Evolutionary conservation across 2,329 filamentous ascomycete species (phyloP), one percentile per base, ranked within the genome.

Genomic region (Diaporthe citrichinensis): DNA sequence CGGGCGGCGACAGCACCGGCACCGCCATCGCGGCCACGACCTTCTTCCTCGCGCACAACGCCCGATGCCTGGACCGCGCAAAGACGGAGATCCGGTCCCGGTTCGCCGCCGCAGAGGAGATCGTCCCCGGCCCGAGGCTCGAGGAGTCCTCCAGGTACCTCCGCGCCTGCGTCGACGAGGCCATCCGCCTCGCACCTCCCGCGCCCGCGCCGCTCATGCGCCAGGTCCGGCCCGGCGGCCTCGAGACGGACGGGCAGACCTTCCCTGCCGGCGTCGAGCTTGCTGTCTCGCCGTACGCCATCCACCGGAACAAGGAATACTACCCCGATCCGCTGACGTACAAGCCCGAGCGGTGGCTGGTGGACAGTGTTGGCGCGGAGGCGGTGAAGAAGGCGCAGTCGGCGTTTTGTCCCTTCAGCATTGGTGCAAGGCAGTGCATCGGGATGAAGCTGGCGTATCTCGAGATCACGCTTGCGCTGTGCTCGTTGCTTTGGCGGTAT

Each of bases 101-200:
- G 12, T 62, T 72, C 31, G 69, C 55, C 23, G 9, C 12, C 28
- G 41, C 57, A 1, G 39, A 39, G 1, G 41, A 59, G 3, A 72
- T 72, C 2, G 39, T 44, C 8, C 57, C 31, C 31, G 57, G 71
- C 23, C 14, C 57, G 5, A 4, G 23, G n/a, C 71, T 72, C 15
- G 46, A 46, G 3, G 34, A 76, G 1, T 84, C 84, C 39, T 84
- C 84, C 39, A 61, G 71, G 0, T 88, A 86, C 76, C 83, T 89
- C 1, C 80, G 81, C 20, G 87, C 86, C 4, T 85, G 84, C 61
- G 81, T 88, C 36, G 85, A 80, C 58, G 78, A 81, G 62, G 71
- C 79, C 14, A 78, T 80, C 3, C 78, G 79, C 23, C 71, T 79
- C 76, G 4, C 78, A 76, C 4, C 79, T 31, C 73, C 25, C 36